phyloP scores from a whole-genome alignment of 179 eudicot species.

The Beta lomatogona region DNA sequence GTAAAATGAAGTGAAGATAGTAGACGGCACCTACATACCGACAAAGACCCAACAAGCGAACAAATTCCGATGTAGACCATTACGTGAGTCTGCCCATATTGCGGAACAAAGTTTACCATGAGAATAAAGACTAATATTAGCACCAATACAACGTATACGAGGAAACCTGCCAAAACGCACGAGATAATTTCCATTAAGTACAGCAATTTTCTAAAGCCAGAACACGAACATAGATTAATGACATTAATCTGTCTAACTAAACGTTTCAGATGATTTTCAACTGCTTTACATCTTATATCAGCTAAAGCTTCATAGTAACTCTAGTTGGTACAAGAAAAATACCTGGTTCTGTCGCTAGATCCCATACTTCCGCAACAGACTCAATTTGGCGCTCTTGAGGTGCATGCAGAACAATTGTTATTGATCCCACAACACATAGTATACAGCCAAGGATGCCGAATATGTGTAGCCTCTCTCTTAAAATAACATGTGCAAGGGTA shows the following conservation, averaged over 20 bases:
- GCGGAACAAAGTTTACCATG: constrained; percentile 57
- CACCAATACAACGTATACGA: constrained; percentile 64
- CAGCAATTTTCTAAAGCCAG: neutral
- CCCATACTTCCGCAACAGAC: constrained; percentile 83
- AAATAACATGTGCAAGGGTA: constrained; percentile 72
- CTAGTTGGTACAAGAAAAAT: constrained; percentile 10
- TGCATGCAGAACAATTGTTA: constrained; percentile 83
- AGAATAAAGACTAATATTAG: constrained; percentile 53
- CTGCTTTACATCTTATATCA: neutral
- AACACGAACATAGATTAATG: neutral
- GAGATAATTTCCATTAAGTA: constrained; percentile 7
- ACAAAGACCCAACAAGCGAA: constrained; percentile 78
- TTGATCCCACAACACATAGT: constrained; percentile 84
- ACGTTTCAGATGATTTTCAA: neutral
- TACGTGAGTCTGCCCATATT: constrained; percentile 76
- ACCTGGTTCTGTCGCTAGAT: constrained; percentile 97
- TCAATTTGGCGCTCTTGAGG: constrained; percentile 87
- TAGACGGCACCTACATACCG: constrained; percentile 46
- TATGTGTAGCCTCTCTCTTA: constrained; percentile 70
- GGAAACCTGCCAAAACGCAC: constrained; percentile 53
- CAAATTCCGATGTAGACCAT: constrained; percentile 83
- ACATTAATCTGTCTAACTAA: neutral
- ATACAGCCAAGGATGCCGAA: constrained; percentile 89
- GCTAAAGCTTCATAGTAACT: neutral
- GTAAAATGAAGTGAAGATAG: neutral